Evolutionary conservation across 1,284 basidiomycete species (phyloP).

Genomic region (Malassezia obtusa): DNA sequence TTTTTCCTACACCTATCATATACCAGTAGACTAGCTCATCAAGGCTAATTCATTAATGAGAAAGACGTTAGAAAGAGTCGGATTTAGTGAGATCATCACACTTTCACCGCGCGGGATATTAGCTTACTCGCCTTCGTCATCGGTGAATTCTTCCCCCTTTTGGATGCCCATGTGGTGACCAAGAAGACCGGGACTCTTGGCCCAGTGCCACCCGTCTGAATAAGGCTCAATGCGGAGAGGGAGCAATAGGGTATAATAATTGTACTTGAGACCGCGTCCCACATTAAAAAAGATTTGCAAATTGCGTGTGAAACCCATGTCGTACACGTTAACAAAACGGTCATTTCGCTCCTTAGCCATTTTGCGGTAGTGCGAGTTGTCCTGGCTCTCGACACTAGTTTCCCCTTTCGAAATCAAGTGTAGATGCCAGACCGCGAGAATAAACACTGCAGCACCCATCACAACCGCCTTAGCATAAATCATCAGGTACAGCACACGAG

Average conservation of each 20-base stretch:
- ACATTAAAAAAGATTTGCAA: constrained; percentile 80
- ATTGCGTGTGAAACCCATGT: constrained; percentile 67
- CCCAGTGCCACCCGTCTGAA: constrained; percentile 75
- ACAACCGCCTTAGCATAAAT: constrained; percentile 61
- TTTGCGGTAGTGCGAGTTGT: constrained; percentile 68
- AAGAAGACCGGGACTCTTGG: constrained; percentile 57
- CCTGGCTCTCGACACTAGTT: constrained; percentile 81
- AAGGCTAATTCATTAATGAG: too few relatives aligned
- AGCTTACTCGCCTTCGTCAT: constrained; percentile 52
- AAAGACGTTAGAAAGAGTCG: too few relatives aligned
- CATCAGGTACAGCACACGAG: constrained; percentile 60
- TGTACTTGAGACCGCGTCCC: constrained; percentile 52
- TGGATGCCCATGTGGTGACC: constrained; percentile 50
- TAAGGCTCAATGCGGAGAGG: constrained; percentile 71
- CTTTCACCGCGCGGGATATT: too few relatives aligned
- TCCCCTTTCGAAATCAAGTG: constrained; percentile 68
- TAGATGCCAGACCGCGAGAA: constrained; percentile 74
- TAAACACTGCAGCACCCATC: constrained; percentile 62
- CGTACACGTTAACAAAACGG: constrained; percentile 76
- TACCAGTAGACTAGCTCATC: too few relatives aligned
- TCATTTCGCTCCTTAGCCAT: constrained; percentile 59
- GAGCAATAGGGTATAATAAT: constrained; percentile 61
- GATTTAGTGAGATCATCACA: too few relatives aligned
- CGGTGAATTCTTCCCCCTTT: constrained; percentile 53
- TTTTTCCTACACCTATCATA: too few relatives aligned